phyloP scores from a whole-genome alignment of 805 yeast genomes.

The Allodekkera sacchari region DNA sequence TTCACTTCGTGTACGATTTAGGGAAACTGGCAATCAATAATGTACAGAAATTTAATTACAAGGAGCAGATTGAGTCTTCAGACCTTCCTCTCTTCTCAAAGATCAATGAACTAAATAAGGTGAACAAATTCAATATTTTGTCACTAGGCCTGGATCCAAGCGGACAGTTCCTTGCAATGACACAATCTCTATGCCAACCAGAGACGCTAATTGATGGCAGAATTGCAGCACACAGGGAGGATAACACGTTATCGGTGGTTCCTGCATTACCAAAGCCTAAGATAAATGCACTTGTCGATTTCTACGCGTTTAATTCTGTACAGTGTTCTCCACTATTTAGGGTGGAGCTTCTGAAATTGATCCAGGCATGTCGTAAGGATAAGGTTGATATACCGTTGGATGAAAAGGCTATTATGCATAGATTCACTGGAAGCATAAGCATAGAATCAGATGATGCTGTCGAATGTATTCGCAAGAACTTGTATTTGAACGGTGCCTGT shows the following conservation, averaged over 20 bases:
- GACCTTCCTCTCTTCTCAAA: slow-evolving; percentile 10
- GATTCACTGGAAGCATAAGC: no score
- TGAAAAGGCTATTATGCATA: no score
- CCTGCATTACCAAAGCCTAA: slow-evolving; percentile 1
- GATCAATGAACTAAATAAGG: slow-evolving; percentile 6
- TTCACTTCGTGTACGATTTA: slow-evolving; percentile 3
- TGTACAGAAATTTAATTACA: slow-evolving; percentile 7
- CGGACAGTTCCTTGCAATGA: slow-evolving; percentile 5
- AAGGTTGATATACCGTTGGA: no score
- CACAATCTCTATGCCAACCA: slow-evolving; percentile 4
- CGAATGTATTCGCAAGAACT: no score
- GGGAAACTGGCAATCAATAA: neutral
- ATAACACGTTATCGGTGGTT: slow-evolving; percentile 2
- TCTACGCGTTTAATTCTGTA: neutral
- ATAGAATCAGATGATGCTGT: no score
- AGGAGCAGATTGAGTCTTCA: slow-evolving; percentile 2
- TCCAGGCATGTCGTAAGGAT: no score
- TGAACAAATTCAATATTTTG: slow-evolving; percentile 4
- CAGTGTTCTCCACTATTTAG: neutral
- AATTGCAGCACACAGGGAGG: slow-evolving; percentile 1
- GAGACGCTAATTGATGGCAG: slow-evolving; percentile 3
- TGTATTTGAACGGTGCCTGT: no score
- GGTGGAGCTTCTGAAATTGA: no score
- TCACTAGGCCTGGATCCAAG: slow-evolving; percentile 9
- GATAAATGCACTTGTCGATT: neutral